A percentile compares a stretch with the other conserved stretches of the same genome.
phyloP scores from a whole-genome alignment of 257 asterid genomes.

The Primulina huaijiensis region DNA sequence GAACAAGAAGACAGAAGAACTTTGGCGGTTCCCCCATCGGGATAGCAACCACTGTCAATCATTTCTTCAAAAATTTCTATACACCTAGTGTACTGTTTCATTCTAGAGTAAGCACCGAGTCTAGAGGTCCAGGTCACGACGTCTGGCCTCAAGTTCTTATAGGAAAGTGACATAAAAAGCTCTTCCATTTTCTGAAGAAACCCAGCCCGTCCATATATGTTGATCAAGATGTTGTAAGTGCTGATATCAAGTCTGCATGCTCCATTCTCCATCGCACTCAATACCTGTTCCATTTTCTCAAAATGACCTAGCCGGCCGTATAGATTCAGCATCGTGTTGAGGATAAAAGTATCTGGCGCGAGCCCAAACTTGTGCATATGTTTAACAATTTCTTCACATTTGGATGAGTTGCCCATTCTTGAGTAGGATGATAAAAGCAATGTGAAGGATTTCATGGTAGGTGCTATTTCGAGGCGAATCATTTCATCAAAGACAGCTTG shows the following conservation, averaged over 20 bases:
- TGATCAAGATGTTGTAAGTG: conserved; percentile 76
- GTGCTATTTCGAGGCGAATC: conserved; percentile 62
- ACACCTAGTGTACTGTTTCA: conserved; percentile 63
- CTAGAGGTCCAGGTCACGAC: conserved; percentile 78
- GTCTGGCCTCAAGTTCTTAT: conserved; percentile 56
- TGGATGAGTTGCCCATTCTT: conserved; percentile 47
- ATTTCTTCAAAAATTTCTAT: conserved; percentile 74
- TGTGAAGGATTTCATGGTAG: conserved; percentile 85
- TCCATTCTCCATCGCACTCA: conserved; percentile 48
- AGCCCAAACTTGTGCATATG: conserved; percentile 54
- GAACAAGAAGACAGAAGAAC: conserved; percentile 73
- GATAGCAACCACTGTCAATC: conserved; percentile 76
- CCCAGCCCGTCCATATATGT: conserved; percentile 68
- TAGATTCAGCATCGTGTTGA: conserved; percentile 69
- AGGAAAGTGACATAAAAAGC: conserved; percentile 41
- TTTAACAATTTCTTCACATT: conserved; percentile 65
- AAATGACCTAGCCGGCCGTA: conserved; percentile 77
- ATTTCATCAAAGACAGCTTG: conserved; percentile 74
- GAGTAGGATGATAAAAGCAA: conserved; percentile 74
- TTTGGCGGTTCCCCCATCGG: conserved; percentile 85
- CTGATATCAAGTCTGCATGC: conserved; percentile 57
- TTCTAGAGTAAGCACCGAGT: conserved; percentile 72
- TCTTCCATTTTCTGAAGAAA: conserved; percentile 72
- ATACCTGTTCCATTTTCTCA: conserved; percentile 68
- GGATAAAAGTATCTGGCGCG: conserved; percentile 61